A percentile compares a stretch with the other conserved stretches of the same genome.
phyloP scores from a whole-genome alignment of 2,329 filamentous ascomycete species.

The Colletotrichum chrysophilum region DNA sequence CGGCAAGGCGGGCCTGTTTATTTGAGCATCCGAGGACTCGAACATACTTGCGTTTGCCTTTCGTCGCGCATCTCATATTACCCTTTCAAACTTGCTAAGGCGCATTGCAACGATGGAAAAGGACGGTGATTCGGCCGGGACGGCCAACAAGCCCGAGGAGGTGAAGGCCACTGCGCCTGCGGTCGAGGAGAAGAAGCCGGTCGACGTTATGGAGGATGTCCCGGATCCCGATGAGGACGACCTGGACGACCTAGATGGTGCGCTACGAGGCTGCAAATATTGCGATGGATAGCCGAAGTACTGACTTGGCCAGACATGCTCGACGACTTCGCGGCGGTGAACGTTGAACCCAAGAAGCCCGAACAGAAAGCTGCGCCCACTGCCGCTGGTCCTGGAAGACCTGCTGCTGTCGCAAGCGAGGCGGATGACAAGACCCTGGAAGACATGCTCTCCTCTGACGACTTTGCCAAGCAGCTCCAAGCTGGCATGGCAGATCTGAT shows the following conservation, averaged over 20 bases:
- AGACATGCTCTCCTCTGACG: conserved; percentile 68
- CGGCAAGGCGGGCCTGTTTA: not conserved
- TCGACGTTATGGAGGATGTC: conserved; percentile 56
- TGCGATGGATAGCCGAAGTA: not conserved
- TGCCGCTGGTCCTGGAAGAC: conserved; percentile 27
- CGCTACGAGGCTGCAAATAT: conserved; percentile 14
- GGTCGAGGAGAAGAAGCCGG: conserved; percentile 27
- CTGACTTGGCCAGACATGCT: conserved; percentile 73
- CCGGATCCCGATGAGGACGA: conserved; percentile 94
- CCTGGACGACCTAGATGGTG: conserved; percentile 89
- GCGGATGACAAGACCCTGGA: conserved; percentile 32
- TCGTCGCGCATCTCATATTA: not conserved
- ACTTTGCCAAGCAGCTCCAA: conserved; percentile 86
- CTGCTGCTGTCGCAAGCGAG: conserved; percentile 25
- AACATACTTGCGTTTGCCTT: not conserved
- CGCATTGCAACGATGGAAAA: not conserved
- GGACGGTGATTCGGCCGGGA: conserved; percentile 8
- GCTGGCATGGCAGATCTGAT: conserved; percentile 87
- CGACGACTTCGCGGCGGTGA: conserved; percentile 81
- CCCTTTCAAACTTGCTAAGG: not conserved
- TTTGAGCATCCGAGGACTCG: not conserved
- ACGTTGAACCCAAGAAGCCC: conserved; percentile 54
- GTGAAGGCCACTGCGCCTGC: conserved; percentile 22
- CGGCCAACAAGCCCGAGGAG: conserved; percentile 6
- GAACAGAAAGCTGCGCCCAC: not conserved